Evolutionary conservation across 208 protist genomes (phyloP), one percentile per base, ranked within the genome.

Genomic region (Spongospora subterranea): DNA sequence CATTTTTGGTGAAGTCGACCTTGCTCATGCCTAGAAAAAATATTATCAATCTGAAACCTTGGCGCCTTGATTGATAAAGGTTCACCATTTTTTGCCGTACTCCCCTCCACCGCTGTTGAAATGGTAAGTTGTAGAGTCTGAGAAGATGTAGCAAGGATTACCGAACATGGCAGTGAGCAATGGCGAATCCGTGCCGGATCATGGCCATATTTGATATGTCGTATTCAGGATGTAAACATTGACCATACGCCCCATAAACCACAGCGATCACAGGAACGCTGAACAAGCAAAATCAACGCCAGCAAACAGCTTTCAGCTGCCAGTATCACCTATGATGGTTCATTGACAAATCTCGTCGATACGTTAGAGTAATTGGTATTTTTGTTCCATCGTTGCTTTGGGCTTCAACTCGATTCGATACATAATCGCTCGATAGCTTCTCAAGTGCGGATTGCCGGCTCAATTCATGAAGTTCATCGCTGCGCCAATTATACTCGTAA

Each of bases 91-190:
- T 35, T 43, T 82, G 6, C 71, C 71, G 35, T 40, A n/a, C 17
- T 82, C 71, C 6, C 71, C 71, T 6, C 71, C 71, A 40, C 71
- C 71, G 6, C 71, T 82, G 71, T 40, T 17, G 17, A 82, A 45
- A 43, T 43, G 35, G 35, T 82, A 20, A 45, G 71, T 39, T n/a
- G 35, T 35, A 6, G 17, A 45, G 17, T 82, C 6, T 40, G n/a
- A 43, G 71, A 6, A 6, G n/a, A 39, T 82, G 6, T 82, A 6
- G 6, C 17, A 43, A 35, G n/a, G 35, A 6, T 39, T 20, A 82
- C 71, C 71, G 71, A 82, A 82, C 71, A 43, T 82, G 71, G 40
- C 71, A 82, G 6, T 40, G 40, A 6, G 71, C 71, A 20, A 82
- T 43, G 17, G n/a, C 71, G 35, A 82, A 82, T 82, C 71, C 71